Conservation (phyloP, 441 rosid species). For the Pelargonium cotyledonis region DNA sequence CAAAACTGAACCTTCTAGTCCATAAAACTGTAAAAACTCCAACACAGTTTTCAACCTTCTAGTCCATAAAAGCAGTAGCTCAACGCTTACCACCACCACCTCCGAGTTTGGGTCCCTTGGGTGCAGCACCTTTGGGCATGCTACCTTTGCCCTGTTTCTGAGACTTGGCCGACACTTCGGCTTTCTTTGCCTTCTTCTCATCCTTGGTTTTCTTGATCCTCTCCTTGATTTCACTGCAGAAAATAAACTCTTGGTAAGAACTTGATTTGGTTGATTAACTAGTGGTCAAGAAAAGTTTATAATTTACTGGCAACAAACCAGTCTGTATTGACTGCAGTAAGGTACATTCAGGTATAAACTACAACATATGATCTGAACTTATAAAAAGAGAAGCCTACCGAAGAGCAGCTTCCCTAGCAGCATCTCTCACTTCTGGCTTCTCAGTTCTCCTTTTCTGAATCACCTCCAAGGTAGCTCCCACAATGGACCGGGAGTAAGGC, state of each 20-base stretch:
- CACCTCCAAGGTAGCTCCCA: conserved; percentile 10
- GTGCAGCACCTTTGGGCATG: not conserved
- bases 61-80: not conserved
- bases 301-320: not conserved
- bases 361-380: not conserved
- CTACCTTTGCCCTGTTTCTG: conserved; percentile 9
- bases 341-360: not conserved
- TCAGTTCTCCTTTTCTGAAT: conserved; percentile 8
- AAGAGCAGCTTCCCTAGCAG: conserved; percentile 5
- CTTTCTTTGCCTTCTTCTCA: conserved; percentile 12
- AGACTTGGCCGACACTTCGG: not conserved
- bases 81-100: not conserved
- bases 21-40: not conserved
- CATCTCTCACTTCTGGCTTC: conserved; percentile 10
- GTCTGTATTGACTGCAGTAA: too few species aligned
- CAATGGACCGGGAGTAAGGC: conserved; percentile 6
- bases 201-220: conserved; percentile 12
- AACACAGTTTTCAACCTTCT: not conserved
- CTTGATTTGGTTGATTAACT: too few species aligned
- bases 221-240: conserved; percentile 13
- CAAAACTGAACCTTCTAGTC: not conserved
- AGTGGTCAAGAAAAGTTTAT: not conserved
- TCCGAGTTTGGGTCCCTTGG: not conserved
- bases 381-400: not conserved
- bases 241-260: too few species aligned